Conservation (phyloP, 176 grass and related monocot species). For the Zoysia japonica region DNA sequence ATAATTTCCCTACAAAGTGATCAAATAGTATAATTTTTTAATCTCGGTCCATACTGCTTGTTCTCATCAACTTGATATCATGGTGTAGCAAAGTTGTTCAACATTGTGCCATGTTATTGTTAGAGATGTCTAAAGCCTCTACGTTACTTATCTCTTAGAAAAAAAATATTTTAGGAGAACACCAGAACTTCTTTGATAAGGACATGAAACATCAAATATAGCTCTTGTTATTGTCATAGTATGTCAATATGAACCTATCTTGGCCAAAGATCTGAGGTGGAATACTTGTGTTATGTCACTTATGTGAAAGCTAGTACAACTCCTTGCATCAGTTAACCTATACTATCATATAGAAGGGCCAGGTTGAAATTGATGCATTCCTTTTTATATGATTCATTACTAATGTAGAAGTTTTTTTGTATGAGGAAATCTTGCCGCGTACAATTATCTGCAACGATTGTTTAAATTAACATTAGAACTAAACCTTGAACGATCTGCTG, state of each 20-base stretch:
- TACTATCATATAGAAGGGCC: conserved; percentile 37
- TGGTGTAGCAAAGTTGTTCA: conserved; percentile 53
- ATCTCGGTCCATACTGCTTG: conserved; percentile 39
- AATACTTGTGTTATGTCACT: conserved; percentile 20
- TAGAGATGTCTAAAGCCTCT: conserved; percentile 45
- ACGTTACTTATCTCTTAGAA: conserved; percentile 43
- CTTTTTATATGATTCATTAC: conserved; percentile 22
- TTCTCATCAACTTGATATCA: conserved; percentile 47
- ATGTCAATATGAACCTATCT: conserved; percentile 39
- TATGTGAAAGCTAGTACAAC: conserved; percentile 10
- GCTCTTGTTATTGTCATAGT: conserved; percentile 46
- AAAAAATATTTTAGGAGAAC: conserved; percentile 50
- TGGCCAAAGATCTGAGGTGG: conserved; percentile 10
- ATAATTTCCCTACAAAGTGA: conserved; percentile 48
- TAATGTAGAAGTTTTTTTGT: conserved; percentile 6
- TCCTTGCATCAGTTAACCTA: conserved; percentile 35
- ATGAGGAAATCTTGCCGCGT: background rate
- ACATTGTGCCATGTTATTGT: conserved; percentile 48
- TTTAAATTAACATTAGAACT: conserved; percentile 11
- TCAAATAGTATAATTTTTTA: conserved; percentile 28
- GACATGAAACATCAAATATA: conserved; percentile 55
- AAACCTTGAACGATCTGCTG: conserved; percentile 29
- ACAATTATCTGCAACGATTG: conserved; percentile 29
- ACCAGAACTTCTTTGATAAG: conserved; percentile 47
- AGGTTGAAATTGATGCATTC: conserved; percentile 22